A percentile compares a stretch with the other conserved stretches of the same genome.
phyloP scores from a whole-genome alignment of 371 early-diverging fungal species.

The Syncephalis plumigaleata region DNA sequence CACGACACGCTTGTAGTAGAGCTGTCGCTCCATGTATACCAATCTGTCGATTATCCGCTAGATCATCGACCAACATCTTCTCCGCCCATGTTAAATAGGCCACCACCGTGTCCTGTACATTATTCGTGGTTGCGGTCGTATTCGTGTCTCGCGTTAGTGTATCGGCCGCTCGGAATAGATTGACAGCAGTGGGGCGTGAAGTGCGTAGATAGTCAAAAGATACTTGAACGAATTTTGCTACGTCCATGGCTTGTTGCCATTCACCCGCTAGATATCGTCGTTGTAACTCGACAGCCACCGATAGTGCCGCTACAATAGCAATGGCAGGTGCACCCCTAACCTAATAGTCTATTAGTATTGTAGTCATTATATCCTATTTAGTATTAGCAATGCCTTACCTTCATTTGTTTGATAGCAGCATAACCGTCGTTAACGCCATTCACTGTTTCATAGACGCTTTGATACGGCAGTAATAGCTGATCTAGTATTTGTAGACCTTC shows the following conservation, averaged over 20 bases:
- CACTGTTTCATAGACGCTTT: slow-evolving; percentile 58
- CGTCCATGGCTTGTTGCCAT: slow-evolving; percentile 10
- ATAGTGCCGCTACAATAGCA: slow-evolving; percentile 86
- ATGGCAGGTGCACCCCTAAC: slow-evolving; percentile 92
- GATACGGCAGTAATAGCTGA: slow-evolving; percentile 84
- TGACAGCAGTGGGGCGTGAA: slow-evolving; percentile 92
- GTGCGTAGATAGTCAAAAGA: slow-evolving; percentile 68
- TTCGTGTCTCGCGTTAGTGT: slow-evolving; percentile 32
- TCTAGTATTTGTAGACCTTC: slow-evolving; percentile 53
- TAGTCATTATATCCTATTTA: background rate
- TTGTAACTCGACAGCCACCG: slow-evolving; percentile 71
- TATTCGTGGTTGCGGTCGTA: slow-evolving; percentile 9
- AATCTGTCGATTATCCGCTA: slow-evolving; percentile 76
- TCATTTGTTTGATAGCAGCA: slow-evolving; percentile 84
- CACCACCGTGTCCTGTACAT: slow-evolving; percentile 19
- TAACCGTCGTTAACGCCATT: slow-evolving; percentile 53
- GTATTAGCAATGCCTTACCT: slow-evolving; percentile 17
- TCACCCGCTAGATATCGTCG: slow-evolving; percentile 6
- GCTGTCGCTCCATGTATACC: slow-evolving; percentile 64
- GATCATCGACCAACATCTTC: slow-evolving; percentile 69
- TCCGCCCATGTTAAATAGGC: slow-evolving; percentile 61
- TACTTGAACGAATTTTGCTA: slow-evolving; percentile 26
- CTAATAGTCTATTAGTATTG: background rate
- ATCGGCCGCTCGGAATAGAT: slow-evolving; percentile 81
- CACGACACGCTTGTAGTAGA: slow-evolving; percentile 13